Conservation (phyloP, 495 filamentous ascomycete species). For the Penicillium dipodomyicola region DNA sequence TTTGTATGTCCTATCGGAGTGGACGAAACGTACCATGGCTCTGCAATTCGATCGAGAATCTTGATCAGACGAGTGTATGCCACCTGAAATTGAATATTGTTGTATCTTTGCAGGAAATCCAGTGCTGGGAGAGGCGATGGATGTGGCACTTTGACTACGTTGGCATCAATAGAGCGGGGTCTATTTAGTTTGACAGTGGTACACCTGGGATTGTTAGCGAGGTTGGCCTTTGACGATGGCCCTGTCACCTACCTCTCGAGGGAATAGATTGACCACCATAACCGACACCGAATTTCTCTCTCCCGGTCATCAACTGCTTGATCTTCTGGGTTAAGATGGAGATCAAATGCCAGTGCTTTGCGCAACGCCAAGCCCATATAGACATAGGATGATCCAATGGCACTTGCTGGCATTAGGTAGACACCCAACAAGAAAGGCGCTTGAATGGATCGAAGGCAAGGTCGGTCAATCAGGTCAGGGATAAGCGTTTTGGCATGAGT, state of each 20-base stretch:
- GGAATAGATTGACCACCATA: slow-evolving; percentile 32
- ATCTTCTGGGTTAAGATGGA: slow-evolving; percentile 30
- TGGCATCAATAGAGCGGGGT: slow-evolving; percentile 21
- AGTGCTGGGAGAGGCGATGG: slow-evolving; percentile 18
- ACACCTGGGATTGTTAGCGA: slow-evolving; percentile 12
- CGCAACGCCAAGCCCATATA: slow-evolving; percentile 41
- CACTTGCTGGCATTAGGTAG: slow-evolving; percentile 26
- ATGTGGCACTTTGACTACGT: slow-evolving; percentile 16
- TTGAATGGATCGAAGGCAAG: slow-evolving; percentile 24
- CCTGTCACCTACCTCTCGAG: slow-evolving; percentile 23
- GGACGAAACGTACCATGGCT: slow-evolving; percentile 8
- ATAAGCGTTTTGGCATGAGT: slow-evolving; percentile 18
- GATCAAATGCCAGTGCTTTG: slow-evolving; percentile 41
- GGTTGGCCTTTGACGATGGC: not conserved
- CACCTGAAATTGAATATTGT: slow-evolving; percentile 24
- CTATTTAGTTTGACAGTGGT: slow-evolving; percentile 23
- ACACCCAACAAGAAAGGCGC: slow-evolving; percentile 24
- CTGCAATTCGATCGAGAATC: slow-evolving; percentile 22
- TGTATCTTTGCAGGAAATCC: slow-evolving; percentile 17
- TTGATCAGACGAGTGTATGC: slow-evolving; percentile 20
- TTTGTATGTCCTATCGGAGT: not conserved
- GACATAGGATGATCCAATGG: slow-evolving; percentile 25
- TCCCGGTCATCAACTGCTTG: slow-evolving; percentile 9
- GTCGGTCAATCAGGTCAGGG: slow-evolving; percentile 23
- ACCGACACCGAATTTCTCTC: slow-evolving; percentile 20